Evolutionary conservation across 2,329 filamentous ascomycete species (phyloP), one percentile per base, ranked within the genome.

Genomic region (Monilinia fructigena): DNA sequence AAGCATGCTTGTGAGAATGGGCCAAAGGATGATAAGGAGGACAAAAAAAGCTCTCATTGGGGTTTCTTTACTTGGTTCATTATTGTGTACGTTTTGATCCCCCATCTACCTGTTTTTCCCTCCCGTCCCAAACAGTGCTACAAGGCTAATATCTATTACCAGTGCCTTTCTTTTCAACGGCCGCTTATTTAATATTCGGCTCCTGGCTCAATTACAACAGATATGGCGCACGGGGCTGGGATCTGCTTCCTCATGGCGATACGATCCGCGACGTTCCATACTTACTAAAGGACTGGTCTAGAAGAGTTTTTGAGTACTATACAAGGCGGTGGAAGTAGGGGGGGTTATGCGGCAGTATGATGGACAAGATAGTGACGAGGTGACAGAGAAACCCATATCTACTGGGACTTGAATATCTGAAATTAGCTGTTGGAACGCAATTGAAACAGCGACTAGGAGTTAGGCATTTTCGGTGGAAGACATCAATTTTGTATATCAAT

Each of bases 171-270:
- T 98, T 69, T 69, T 86, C 86, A 55, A 89, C 88, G 52, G 92
- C 95, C 2, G 82, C 93, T 31, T 99, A 98, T 80, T 88, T 99
- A 71, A 97, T 98, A 77, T 98, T 98, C 76, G 93, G 94, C 70
- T 96, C 93, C 26, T 99, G 95, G 95, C 88, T 98, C 77, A 98
- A 98, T 82, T 98, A 98, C 84, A 97, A 93, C 81, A 91, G 93
- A 69, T 97, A 97, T 78, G 94, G 94, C 58, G 93, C 94, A 63
- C 86, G 94, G 55, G 95, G 95, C 66, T 98, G 93, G 93, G 95
- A 98, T 75, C 84, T 97, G 23, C 82, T 98, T 23, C 95, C 95
- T 18, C 94, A 98, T 76, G 91, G 91, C 71, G 95, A 99, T 78
- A 90, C 91, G 0, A 90, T 98, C 73, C 89, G 94, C 70, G 95